Evolutionary conservation across 164 flowering plant genomes (phyloP).

Genomic region (Stephania cephalantha): DNA sequence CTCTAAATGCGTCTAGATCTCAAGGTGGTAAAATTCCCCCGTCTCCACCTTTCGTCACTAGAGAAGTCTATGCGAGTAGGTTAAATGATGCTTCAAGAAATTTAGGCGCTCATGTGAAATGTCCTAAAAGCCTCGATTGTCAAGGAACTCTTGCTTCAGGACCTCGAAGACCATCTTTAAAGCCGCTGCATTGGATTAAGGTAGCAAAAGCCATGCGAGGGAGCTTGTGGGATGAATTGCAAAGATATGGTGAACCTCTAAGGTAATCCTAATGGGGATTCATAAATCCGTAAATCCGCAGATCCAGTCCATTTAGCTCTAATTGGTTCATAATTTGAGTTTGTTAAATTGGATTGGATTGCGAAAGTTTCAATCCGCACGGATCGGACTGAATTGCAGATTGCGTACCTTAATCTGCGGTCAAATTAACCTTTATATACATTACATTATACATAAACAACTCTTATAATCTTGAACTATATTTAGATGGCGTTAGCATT

Average conservation of each 20-base stretch:
- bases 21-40: conserved; percentile 59
- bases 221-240: conserved; percentile 95
- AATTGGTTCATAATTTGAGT: too few relatives aligned
- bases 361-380: too few relatives aligned
- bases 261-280: conserved; percentile 29
- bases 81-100: conserved; percentile 24
- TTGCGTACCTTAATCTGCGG: too few relatives aligned
- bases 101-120: conserved; percentile 56
- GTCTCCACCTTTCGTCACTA: conserved; percentile 54
- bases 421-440: too few relatives aligned
- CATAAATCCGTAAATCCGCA: too few relatives aligned
- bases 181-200: conserved; percentile 96
- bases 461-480: too few relatives aligned
- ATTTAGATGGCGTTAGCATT: too few relatives aligned
- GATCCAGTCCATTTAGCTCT: too few relatives aligned
- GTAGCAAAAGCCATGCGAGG: conserved; percentile 91
- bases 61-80: conserved; percentile 19
- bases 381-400: too few relatives aligned
- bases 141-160: conserved; percentile 30
- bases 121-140: conserved; percentile 25
- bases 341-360: too few relatives aligned
- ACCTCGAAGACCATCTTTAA: conserved; percentile 58
- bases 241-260: conserved; percentile 66
- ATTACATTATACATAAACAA: too few relatives aligned
- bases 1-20: conserved; percentile 46